phyloP scores from a whole-genome alignment of 1,284 basidiomycete species.

The Pulveroboletus sp. region DNA sequence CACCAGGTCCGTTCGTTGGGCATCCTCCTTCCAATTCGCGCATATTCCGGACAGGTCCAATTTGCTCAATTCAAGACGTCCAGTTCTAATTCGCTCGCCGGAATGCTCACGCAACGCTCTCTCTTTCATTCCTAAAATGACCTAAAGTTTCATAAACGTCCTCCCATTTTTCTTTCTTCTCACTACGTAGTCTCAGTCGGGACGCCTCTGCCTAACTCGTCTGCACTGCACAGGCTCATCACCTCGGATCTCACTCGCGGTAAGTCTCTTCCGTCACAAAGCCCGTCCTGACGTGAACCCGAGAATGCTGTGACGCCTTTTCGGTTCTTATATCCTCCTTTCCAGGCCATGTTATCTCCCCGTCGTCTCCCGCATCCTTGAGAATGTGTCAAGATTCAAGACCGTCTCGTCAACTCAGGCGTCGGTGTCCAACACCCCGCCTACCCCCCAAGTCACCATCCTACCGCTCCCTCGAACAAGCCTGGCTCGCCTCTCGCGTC shows the following conservation, averaged over 20 bases:
- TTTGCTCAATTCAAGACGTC: too few relatives aligned
- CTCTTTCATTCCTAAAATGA: slow-evolving; percentile 33
- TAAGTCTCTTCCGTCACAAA: slow-evolving; percentile 33
- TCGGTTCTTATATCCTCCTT: slow-evolving; percentile 32
- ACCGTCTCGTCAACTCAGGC: slow-evolving; percentile 17
- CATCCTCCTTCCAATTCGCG: slow-evolving; percentile 20
- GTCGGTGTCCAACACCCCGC: slow-evolving; percentile 24
- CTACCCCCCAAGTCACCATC: slow-evolving; percentile 17
- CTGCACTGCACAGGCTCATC: slow-evolving; percentile 32
- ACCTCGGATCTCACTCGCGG: slow-evolving; percentile 40
- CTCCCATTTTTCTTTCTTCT: slow-evolving; percentile 24
- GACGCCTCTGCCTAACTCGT: slow-evolving; percentile 39
- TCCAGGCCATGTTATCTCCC: slow-evolving; percentile 15
- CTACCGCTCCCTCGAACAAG: slow-evolving; percentile 44
- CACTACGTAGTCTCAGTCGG: slow-evolving; percentile 26
- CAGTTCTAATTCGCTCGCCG: slow-evolving; percentile 13
- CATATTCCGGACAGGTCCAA: neutral
- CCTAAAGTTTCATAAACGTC: slow-evolving; percentile 33
- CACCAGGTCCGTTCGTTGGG: slow-evolving; percentile 6
- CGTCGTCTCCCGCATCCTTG: slow-evolving; percentile 13
- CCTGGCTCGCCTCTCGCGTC: slow-evolving; percentile 62
- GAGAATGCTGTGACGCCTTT: slow-evolving; percentile 31
- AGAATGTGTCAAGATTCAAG: slow-evolving; percentile 30
- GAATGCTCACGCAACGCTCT: slow-evolving; percentile 20
- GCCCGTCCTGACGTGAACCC: slow-evolving; percentile 36